Evolutionary conservation across 495 filamentous ascomycete genomes (phyloP).

Genomic region (Bryoglossum gracile): DNA sequence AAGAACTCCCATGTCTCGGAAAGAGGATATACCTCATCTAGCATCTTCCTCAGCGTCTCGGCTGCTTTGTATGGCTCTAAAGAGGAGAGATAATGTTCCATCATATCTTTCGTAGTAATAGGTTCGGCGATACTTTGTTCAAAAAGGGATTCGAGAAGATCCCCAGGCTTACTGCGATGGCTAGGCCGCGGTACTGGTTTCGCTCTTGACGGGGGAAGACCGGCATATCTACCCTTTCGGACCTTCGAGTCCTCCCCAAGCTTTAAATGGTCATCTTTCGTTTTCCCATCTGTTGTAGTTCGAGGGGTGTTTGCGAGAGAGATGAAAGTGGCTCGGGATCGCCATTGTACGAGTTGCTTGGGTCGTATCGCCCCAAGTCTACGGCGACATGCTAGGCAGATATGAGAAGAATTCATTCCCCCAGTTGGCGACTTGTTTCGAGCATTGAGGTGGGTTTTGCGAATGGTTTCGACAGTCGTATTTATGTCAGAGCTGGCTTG

Average conservation of each 20-base stretch:
- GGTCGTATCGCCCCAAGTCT: conserved; percentile 4
- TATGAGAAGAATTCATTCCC: conserved; percentile 21
- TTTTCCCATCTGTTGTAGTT: conserved; percentile 9
- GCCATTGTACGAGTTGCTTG: conserved; percentile 9
- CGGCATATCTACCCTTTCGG: not conserved
- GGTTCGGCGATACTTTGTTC: conserved; percentile 10
- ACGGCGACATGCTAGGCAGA: conserved; percentile 20
- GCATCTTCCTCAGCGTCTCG: conserved; percentile 31
- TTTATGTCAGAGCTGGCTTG: not conserved
- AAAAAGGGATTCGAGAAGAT: conserved; percentile 23
- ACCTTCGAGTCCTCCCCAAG: conserved; percentile 1
- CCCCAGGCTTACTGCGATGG: not conserved
- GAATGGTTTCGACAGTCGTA: no score
- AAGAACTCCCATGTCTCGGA: conserved; percentile 34
- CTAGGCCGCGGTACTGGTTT: not conserved
- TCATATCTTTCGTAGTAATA: not conserved
- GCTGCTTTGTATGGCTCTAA: conserved; percentile 26
- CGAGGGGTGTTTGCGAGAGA: conserved; percentile 15
- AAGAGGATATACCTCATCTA: conserved; percentile 21
- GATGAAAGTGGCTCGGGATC: conserved; percentile 20
- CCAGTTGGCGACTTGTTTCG: not conserved
- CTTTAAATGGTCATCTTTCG: conserved; percentile 1
- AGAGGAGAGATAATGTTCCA: not conserved
- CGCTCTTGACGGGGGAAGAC: not conserved
- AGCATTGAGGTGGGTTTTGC: not conserved